Evolutionary conservation across 2,329 filamentous ascomycete genomes (phyloP), one percentile per base, ranked within the genome.

Genomic region (Claviceps fusiformis): DNA sequence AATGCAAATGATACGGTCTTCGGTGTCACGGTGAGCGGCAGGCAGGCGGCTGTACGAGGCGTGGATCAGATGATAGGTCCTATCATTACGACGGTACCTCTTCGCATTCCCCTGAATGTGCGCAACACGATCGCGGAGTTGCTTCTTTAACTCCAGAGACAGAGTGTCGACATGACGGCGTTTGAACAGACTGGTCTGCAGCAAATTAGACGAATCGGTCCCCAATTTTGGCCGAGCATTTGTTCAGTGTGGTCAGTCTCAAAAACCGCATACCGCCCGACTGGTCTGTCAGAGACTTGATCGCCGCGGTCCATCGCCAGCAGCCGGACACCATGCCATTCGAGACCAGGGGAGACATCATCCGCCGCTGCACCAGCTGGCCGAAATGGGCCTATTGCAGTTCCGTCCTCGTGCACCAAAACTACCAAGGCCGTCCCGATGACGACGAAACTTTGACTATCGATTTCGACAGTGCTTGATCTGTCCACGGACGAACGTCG

Each of bases 1-100:
- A 63, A 43, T 55, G 66, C 58, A 13, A 33, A 52, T 15, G 72
- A 75, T 46, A 56, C 62, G 1, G 27, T 64, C 3, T 67, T 66
- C 39, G 67, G 65, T 2, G 55, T 58, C 1, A 62, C 63, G 3
- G 55, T 65, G 1, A 59, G 59, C 0, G 67, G 67, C 2, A 61
- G 66, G 5, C 59, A 65, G 27, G 62, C 61, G 1, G 53, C 59
- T 1, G 53, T 68, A 1, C 43, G 54, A 0, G 63, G 63, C 13
- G 60, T 69, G 2, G 62, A 65, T 43, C 54, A 55, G 27, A 60
- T 67, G 9, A 58, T 60, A 1, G 67, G 62, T 0, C 66, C 65
- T 5, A 61, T 63, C 0, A 62, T 68, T 17, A 59, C 63, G 17
- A 66, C 64, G 0, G 59, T 68, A 0, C 59, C 65, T 1, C 15